Conservation (phyloP, 805 yeast species). For the Vanderwaltozyma tropicalis region DNA sequence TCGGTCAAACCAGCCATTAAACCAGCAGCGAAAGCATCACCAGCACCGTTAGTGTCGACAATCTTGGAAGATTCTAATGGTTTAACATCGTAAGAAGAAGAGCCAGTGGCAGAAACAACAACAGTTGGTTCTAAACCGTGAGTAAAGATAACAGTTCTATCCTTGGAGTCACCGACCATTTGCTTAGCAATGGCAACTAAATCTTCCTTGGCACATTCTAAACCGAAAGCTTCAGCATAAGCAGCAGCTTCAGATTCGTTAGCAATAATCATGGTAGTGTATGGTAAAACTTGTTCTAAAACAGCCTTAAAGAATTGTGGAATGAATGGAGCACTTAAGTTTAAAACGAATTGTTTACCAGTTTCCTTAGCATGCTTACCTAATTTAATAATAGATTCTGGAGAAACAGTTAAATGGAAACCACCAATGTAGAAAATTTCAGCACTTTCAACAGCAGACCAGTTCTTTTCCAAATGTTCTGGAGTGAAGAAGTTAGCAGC, state of each 20-base stretch:
- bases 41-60: conserved; percentile 96
- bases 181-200: conserved; percentile 69
- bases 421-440: conserved; percentile 90
- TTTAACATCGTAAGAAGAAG: conserved; percentile 55
- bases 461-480: conserved; percentile 76
- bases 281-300: conserved; percentile 67
- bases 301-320: conserved; percentile 92
- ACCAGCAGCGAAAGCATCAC: conserved; percentile 97
- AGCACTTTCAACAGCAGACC: conserved; percentile 76
- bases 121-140: conserved; percentile 92
- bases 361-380: conserved; percentile 86
- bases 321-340: conserved; percentile 94
- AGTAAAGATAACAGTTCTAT: conserved; percentile 86
- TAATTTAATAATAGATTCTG: conserved; percentile 79
- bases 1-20: conserved; percentile 80
- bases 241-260: conserved; percentile 97
- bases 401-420: conserved; percentile 97
- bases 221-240: conserved; percentile 76
- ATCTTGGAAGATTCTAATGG: conserved; percentile 57
- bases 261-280: conserved; percentile 85
- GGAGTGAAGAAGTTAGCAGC: conserved; percentile 97
- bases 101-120: conserved; percentile 48
- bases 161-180: conserved; percentile 50
- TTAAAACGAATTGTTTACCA: conserved; percentile 69
- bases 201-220: conserved; percentile 40